Base-by-base conservation (phyloP, 1,284 basidiomycete species). In the Ganoderma resinaceum region DNA sequence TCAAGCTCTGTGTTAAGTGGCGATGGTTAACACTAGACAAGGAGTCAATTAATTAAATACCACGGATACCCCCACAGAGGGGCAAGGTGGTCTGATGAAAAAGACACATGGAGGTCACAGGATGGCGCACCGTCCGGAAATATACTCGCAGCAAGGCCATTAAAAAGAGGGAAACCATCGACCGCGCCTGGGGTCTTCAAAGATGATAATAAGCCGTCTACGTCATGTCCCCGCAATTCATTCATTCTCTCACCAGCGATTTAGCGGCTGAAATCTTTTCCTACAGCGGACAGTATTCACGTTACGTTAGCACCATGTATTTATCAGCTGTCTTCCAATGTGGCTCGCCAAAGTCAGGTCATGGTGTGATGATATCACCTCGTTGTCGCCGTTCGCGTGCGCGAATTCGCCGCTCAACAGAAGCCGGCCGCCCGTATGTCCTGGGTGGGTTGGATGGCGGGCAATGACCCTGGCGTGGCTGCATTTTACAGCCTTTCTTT, bases 231-330 rank as follows among this genome's bases (percentile, higher is more conserved):
- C 33, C 29, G 29, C 29, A 20, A 29, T 53, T 6, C 26, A 9
- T 53, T 29, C 52, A 14, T 33, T 55, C 14, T 8, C 8, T 55
- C 6, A 18, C 52, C 26, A 33, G 52, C 52, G 29, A 33, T 33
- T 12, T 55, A 55, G 52, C 52, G 52, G 52, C 20, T 55, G 52
- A 33, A 55, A 55, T 55, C 26, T 55, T 31, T 55, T 18, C 52
- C 26, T 11, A 18, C 16, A 7, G 31, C 20, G 18, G 18, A 55
- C 52, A 33, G 26, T 2, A 31, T 11, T 11, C 29, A 33, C 23
- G 5, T 49, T 6, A 31, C 31, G 33, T 20, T 33, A 31, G 23
- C 29, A 16, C 16, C 52, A 23, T 23, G 55, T 20, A 12, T 58
- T 37, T n/a, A 35, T 33, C n/a, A 23, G 33, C 33, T 20, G 12